phyloP scores from a whole-genome alignment of 2,329 filamentous ascomycete genomes.

The Neofusicoccum umdonicola region DNA sequence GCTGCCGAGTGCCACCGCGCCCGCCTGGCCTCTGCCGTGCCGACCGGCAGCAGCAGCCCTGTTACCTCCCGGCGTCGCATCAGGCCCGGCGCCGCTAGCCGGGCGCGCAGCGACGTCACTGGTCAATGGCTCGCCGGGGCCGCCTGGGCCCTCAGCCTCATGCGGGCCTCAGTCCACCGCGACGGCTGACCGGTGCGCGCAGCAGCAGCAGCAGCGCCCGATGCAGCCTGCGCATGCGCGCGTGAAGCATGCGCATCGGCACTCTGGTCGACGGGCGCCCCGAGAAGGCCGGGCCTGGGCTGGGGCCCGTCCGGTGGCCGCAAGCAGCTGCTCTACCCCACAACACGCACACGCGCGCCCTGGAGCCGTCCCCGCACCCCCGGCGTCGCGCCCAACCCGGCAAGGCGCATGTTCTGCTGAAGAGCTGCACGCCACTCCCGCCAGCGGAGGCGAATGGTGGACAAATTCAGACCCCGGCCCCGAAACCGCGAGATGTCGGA shows the following conservation, averaged over 20 bases:
- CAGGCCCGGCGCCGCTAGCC: neutral
- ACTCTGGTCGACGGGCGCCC: too few species aligned
- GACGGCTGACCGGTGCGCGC: neutral
- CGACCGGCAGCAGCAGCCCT: neutral
- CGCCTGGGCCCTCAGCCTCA: neutral
- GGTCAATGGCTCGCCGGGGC: neutral
- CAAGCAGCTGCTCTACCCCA: neutral
- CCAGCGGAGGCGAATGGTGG: neutral
- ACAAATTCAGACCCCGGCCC: neutral
- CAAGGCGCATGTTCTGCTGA: neutral
- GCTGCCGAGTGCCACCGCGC: neutral
- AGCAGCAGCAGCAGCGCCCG: neutral
- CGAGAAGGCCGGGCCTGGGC: too few species aligned
- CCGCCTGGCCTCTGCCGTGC: neutral
- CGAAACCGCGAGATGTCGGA: neutral
- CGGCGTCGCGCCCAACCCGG: neutral
- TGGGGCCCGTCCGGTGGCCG: neutral
- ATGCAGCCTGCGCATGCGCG: too few species aligned
- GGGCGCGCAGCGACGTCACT: neutral
- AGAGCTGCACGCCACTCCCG: neutral
- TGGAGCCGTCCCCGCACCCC: neutral
- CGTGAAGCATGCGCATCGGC: too few species aligned
- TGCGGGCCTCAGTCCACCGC: neutral
- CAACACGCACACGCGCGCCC: neutral
- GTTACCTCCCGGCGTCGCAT: neutral